Evolutionary conservation across 75 land plant genomes (phyloP).

Genomic region (Cunninghamia lanceolata): DNA sequence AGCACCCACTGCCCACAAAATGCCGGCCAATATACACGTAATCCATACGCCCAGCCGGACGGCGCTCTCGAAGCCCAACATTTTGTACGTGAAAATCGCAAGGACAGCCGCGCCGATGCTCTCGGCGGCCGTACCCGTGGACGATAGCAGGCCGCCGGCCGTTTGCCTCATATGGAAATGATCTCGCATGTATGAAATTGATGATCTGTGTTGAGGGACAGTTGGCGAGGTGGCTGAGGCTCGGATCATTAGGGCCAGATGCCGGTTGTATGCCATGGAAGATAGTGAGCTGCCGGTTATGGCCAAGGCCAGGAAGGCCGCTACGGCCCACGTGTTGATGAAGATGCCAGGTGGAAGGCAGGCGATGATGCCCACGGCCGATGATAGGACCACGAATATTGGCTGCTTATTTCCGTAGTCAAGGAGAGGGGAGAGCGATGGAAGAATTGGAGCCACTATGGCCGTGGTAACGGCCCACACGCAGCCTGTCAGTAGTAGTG

Average conservation of each 20-base stretch:
- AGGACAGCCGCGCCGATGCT: constrained; percentile 31
- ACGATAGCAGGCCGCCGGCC: constrained; percentile 20
- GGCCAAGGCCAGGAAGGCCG: constrained; percentile 19
- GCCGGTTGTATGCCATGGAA: constrained; percentile 27
- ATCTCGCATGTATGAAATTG: not conserved
- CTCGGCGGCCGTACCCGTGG: constrained; percentile 23
- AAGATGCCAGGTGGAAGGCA: constrained; percentile 41
- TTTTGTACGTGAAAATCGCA: constrained; percentile 28
- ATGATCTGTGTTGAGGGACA: not conserved
- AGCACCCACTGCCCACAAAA: constrained; percentile 29
- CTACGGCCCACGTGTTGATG: constrained; percentile 23
- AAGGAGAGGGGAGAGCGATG: constrained; percentile 15
- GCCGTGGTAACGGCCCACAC: constrained; percentile 28
- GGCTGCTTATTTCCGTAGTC: constrained; percentile 27
- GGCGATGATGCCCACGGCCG: constrained; percentile 29
- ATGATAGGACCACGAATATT: constrained; percentile 20
- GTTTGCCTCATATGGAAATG: not conserved
- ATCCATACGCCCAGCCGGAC: constrained; percentile 29
- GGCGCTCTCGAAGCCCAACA: constrained; percentile 17
- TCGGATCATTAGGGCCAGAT: constrained; percentile 35
- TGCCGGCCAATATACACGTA: constrained; percentile 41
- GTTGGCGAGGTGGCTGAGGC: constrained; percentile 5
- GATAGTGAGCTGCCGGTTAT: constrained; percentile 17
- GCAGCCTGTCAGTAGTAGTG: constrained; percentile 30
- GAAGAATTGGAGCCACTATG: constrained; percentile 20